Evolutionary conservation across 2,329 filamentous ascomycete species (phyloP), one percentile per base, ranked within the genome.

Genomic region (Fusarium temperatum): DNA sequence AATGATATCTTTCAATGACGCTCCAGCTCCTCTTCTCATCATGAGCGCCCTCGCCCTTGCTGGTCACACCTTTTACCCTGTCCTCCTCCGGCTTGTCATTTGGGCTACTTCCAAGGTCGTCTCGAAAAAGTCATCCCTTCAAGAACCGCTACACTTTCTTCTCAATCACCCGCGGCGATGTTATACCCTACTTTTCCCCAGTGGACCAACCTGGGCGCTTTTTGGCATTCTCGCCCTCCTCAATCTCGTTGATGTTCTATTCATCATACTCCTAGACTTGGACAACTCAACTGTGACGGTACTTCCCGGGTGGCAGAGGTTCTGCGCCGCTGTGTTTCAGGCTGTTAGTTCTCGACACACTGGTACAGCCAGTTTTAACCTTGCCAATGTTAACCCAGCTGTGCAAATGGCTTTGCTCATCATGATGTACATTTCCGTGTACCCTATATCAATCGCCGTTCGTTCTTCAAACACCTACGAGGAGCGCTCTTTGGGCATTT

Each of bases 391-490:
- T 5, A 88, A 86, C 42, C 87, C 89, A 10, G 86, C 84, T 6
- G 84, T 90, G 1, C 89, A 90, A 66, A 85, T 91, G 41, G 85
- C 89, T 39, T 87, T 90, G 65, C 82, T 91, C 0, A 84, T 89
- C 50, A 91, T 91, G 89, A 91, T 92, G 89, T 91, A 91, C 79
- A 90, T 91, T 53, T 87, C 87, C 10, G 86, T 88, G 8, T 90
- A 89, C 66, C 89, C 90, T 0, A 87, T 91, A 38, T 89, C 88
- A 20, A 89, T 91, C 59, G 89, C 85, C 24, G 89, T 91, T 80
- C 86, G 89, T 48, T 86, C 88, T 60, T 87, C 86, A 38, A 91
- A 89, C 70, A 87, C 89, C 9, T 91, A 91, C 78, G 89, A 91
- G 80, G 89, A 91, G 77, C 85, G 86, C 51, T 88, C 87, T 54